Conservation (phyloP, 2,329 filamentous ascomycete genomes). For the Cladosporium sphaerospermum region DNA sequence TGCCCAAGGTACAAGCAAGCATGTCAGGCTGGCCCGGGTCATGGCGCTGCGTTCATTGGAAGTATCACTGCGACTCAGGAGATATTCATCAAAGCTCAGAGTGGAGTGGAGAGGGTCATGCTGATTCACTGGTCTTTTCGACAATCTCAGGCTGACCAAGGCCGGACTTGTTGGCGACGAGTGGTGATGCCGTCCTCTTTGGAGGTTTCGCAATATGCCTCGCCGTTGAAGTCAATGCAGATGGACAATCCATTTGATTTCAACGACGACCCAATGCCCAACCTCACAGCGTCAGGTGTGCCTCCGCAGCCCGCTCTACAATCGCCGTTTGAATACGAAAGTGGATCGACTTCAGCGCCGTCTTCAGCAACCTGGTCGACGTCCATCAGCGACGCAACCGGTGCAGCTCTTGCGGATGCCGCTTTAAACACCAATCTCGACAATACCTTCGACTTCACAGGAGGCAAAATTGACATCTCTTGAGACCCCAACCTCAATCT, state of each 20-base stretch:
- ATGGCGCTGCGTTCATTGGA: constrained; percentile 29
- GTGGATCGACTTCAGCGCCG: constrained; percentile 18
- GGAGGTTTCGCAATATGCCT: background rate
- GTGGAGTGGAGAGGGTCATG: constrained; percentile 21
- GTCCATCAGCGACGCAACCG: constrained; percentile 5
- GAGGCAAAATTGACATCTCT: constrained; percentile 34
- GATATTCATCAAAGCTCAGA: constrained; percentile 30
- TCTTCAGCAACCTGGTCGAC: constrained; percentile 23
- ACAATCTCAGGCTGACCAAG: constrained; percentile 17
- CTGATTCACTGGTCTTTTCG: constrained; percentile 27
- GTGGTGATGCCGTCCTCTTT: constrained; percentile 14
- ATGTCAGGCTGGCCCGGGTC: constrained; percentile 13
- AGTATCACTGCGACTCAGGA: constrained; percentile 39
- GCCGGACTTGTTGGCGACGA: constrained; percentile 24
- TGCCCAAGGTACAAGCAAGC: constrained; percentile 16
- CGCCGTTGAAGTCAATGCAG: background rate
- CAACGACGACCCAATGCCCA: constrained; percentile 11
- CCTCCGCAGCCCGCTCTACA: constrained; percentile 18
- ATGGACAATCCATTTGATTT: constrained; percentile 21
- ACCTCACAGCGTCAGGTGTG: constrained; percentile 9
- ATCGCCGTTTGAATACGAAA: constrained; percentile 30
- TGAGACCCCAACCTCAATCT: constrained; percentile 28
- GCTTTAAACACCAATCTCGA: constrained; percentile 13
- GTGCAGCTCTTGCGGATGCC: background rate
- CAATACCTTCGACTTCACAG: constrained; percentile 36